Percentiles rank a stretch among this genome's conserved stretches.
These are phyloP conservation scores for Penicillium crystallinum DNA, from an alignment of 495 filamentous ascomycete species.

Conservation along the genomic window DNA sequence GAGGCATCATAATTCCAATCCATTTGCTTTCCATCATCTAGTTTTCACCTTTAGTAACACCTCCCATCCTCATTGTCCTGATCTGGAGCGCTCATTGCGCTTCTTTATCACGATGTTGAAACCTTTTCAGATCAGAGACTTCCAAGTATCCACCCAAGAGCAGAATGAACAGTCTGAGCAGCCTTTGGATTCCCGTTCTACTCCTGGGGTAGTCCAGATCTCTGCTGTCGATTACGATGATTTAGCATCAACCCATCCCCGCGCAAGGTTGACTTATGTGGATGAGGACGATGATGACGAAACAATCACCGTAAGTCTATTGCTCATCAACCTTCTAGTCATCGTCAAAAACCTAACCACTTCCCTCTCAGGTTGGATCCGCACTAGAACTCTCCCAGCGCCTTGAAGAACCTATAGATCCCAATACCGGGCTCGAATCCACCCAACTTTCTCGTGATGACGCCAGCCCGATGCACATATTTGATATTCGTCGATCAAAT, in stretches of 20 bases:
- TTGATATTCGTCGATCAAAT: conserved; percentile 44
- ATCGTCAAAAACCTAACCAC: conserved; percentile 8
- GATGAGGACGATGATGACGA: conserved; percentile 57
- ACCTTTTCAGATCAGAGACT: conserved; percentile 40
- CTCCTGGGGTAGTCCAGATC: conserved; percentile 32
- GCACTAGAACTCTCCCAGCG: conserved; percentile 47
- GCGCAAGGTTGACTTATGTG: conserved; percentile 46
- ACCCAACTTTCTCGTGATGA: conserved; percentile 11
- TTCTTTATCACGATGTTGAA: conserved; percentile 31
- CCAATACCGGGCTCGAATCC: not conserved
- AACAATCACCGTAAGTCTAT: conserved; percentile 45
- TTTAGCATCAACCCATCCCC: conserved; percentile 43
- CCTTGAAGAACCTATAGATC: conserved; percentile 39
- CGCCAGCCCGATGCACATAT: conserved; percentile 37
- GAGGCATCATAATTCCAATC: conserved; percentile 2
- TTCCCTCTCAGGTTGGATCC: conserved; percentile 40
- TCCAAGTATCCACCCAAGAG: conserved; percentile 19
- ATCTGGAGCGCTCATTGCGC: not conserved
- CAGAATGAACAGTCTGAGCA: not conserved
- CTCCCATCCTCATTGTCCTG: conserved; percentile 5
- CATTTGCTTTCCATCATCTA: not conserved
- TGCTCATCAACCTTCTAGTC: not conserved
- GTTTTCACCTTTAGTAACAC: conserved; percentile 5
- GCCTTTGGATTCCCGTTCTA: not conserved
- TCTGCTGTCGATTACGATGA: conserved; percentile 46